Evolutionary conservation across 176 grass and related monocot species (phyloP).

Genomic region (Canna indica): DNA sequence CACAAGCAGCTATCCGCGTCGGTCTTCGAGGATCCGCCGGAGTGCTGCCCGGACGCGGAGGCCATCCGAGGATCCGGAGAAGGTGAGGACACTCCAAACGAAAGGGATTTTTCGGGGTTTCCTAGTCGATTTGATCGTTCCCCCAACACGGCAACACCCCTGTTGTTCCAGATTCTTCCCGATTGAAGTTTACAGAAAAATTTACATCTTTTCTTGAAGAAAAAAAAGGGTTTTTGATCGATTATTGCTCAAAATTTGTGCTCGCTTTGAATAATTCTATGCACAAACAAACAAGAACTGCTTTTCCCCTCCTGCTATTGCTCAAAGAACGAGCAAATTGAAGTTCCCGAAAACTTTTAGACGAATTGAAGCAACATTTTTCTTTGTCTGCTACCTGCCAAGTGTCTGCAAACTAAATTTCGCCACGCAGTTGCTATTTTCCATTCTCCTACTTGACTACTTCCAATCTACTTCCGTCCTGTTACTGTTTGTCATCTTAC

Average conservation of each 20-base stretch:
- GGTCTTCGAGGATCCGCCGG: slow-evolving; percentile 83
- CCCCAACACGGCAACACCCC: too few relatives aligned
- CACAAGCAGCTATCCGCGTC: slow-evolving; percentile 75
- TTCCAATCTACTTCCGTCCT: not conserved
- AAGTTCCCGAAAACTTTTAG: too few relatives aligned
- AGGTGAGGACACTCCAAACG: slow-evolving; percentile 4
- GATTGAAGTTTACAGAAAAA: not conserved
- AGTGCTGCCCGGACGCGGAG: slow-evolving; percentile 38
- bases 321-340: too few relatives aligned
- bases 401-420: not conserved
- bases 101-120: slow-evolving; percentile 22
- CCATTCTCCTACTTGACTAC: not conserved
- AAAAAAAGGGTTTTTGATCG: too few relatives aligned
- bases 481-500: not conserved
- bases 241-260: too few relatives aligned
- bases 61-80: not conserved
- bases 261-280: too few relatives aligned
- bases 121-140: not conserved
- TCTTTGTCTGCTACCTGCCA: too few relatives aligned
- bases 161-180: too few relatives aligned
- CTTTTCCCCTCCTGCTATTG: too few relatives aligned
- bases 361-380: too few relatives aligned
- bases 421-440: not conserved
- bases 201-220: too few relatives aligned
- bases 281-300: too few relatives aligned